Evolutionary conservation across 768 basidiomycete genomes (phyloP).

Genomic region (Steccherinum ochraceum): DNA sequence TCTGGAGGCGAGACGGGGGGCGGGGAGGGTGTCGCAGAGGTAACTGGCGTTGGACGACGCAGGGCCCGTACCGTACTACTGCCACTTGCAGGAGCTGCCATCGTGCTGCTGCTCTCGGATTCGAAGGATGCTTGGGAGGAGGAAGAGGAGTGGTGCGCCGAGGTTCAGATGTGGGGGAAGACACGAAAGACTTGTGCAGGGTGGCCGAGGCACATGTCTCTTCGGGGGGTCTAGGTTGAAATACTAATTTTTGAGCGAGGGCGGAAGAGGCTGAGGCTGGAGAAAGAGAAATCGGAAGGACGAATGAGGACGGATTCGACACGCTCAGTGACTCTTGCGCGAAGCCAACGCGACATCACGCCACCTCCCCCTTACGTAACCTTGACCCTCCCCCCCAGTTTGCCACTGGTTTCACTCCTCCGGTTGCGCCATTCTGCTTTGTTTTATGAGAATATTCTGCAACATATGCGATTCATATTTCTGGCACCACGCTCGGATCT

Average conservation of each 20-base stretch:
- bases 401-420: too few relatives aligned
- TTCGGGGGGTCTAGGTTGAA: not conserved
- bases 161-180: not conserved
- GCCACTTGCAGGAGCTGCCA: too few relatives aligned
- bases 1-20: constrained; percentile 43
- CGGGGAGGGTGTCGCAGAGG: constrained; percentile 68
- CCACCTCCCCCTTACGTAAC: constrained; percentile 11
- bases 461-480: too few relatives aligned
- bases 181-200: not conserved
- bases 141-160: constrained; percentile 1
- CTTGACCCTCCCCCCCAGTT: too few relatives aligned
- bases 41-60: constrained; percentile 27
- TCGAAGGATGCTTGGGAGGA: not conserved
- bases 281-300: not conserved
- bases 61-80: too few relatives aligned
- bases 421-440: too few relatives aligned
- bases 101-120: too few relatives aligned
- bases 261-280: not conserved
- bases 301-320: not conserved
- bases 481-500: too few relatives aligned
- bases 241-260: too few relatives aligned
- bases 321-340: constrained; percentile 7
- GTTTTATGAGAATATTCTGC: too few relatives aligned
- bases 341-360: constrained; percentile 29
- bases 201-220: not conserved